Evolutionary conservation across 495 filamentous ascomycete species (phyloP), one percentile per base, ranked within the genome.

Genomic region (Lindgomyces ingoldianus): DNA sequence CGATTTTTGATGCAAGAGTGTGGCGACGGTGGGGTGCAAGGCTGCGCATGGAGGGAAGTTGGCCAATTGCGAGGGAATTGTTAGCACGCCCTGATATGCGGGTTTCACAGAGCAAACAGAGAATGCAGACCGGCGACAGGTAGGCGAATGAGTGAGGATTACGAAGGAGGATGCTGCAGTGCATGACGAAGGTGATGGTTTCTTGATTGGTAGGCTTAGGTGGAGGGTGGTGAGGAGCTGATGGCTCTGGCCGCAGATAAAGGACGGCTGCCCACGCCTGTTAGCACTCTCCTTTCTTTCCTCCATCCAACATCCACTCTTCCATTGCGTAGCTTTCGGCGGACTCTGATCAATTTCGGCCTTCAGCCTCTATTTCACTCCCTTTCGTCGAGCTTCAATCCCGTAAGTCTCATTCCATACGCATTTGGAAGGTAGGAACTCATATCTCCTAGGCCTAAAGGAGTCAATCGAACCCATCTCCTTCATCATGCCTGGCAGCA

Each of bases 401-500:
- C n/a, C n/a, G n/a, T n/a, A n/a, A n/a, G n/a, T n/a, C n/a, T n/a
- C n/a, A n/a, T n/a, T n/a, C n/a, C n/a, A n/a, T n/a, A n/a, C n/a
- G n/a, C n/a, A n/a, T n/a, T n/a, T n/a, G n/a, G n/a, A n/a, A n/a
- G n/a, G n/a, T n/a, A n/a, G n/a, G n/a, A n/a, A n/a, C n/a, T n/a
- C n/a, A n/a, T n/a, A n/a, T n/a, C n/a, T n/a, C n/a, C n/a, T n/a
- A n/a, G n/a, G n/a, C n/a, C n/a, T n/a, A n/a, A 49, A 48, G 4
- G 8, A 47, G 12, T 36, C 33, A 48, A 49, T 19, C 19, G 24
- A 16, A 33, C 22, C 53, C 39, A 18, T 8, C 39, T 49, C 52
- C 50, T 39, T 36, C 22, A n/a, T 18, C 52, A 69, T 69, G 66
- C 60, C 60, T 60, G 56, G 55, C 56, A 30, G 26, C 54, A 59